These are phyloP conservation scores for Fonsecaea pedrosoi DNA, from an alignment of 2,329 filamentous ascomycete genomes.

Conservation along the genomic window DNA sequence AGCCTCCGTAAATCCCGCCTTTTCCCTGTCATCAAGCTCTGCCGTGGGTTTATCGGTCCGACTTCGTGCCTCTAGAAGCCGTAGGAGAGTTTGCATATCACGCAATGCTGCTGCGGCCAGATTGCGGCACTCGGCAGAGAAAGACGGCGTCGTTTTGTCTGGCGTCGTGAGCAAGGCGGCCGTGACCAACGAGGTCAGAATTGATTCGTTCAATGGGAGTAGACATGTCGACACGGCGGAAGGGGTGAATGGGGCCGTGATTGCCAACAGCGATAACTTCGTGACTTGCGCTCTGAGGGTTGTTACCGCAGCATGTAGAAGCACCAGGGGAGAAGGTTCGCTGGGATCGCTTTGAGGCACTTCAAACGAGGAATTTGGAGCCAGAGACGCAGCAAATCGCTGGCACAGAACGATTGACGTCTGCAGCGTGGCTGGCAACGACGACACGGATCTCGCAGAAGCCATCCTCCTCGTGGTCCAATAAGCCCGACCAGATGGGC, in stretches of 20 bases:
- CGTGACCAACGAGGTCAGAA: slow-evolving; percentile 76
- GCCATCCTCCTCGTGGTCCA: background rate
- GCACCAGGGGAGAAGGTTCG: slow-evolving; percentile 60
- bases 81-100: slow-evolving; percentile 68
- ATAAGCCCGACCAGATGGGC: no score
- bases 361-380: slow-evolving; percentile 26
- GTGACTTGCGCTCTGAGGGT: slow-evolving; percentile 83
- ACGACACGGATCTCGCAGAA: background rate
- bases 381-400: slow-evolving; percentile 32
- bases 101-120: slow-evolving; percentile 66
- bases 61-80: slow-evolving; percentile 62
- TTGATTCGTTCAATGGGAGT: slow-evolving; percentile 71
- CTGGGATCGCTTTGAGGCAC: slow-evolving; percentile 20
- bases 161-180: slow-evolving; percentile 71
- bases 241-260: slow-evolving; percentile 85
- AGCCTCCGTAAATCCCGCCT: slow-evolving; percentile 65
- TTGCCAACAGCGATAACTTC: slow-evolving; percentile 83
- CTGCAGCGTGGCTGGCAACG: slow-evolving; percentile 33
- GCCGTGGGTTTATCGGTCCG: slow-evolving; percentile 15
- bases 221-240: slow-evolving; percentile 75
- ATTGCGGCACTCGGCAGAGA: slow-evolving; percentile 68
- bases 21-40: slow-evolving; percentile 44
- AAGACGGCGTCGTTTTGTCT: slow-evolving; percentile 66
- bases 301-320: slow-evolving; percentile 73
- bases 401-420: slow-evolving; percentile 34